Percentiles rank a stretch among this genome's conserved stretches.
These are phyloP conservation scores for Xylaria sp. DNA, from an alignment of 2,329 filamentous ascomycete species.

Conservation along the genomic window DNA sequence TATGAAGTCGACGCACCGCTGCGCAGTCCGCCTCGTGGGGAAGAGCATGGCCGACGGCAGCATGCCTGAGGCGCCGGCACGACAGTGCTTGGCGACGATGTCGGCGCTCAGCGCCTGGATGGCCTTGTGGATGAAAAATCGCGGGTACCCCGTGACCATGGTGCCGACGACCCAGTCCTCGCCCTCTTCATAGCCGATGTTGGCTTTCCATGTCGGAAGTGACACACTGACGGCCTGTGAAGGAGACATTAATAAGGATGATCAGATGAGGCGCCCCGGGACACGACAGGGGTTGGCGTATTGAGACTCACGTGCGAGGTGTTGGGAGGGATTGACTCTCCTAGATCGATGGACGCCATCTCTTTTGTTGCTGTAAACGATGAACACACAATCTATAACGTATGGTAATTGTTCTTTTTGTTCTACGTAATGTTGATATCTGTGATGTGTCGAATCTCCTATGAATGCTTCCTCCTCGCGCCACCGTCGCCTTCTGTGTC, in stretches of 20 bases:
- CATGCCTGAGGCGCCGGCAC: constrained; percentile 71
- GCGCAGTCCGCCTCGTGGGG: constrained; percentile 72
- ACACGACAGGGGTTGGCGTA: too few species aligned
- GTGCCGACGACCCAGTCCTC: constrained; percentile 82
- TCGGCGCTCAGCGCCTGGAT: constrained; percentile 76
- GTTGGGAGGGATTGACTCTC: constrained; percentile 77
- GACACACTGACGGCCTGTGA: constrained; percentile 91
- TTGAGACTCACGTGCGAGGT: constrained; percentile 72
- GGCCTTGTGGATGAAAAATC: constrained; percentile 89
- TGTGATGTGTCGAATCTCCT: too few species aligned
- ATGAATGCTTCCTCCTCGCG: background rate
- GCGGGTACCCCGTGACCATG: constrained; percentile 92
- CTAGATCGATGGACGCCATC: constrained; percentile 61
- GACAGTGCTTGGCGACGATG: constrained; percentile 69
- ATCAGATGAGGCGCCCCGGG: too few species aligned
- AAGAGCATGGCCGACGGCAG: constrained; percentile 85
- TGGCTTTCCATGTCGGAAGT: constrained; percentile 88
- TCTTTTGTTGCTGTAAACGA: background rate
- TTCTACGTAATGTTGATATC: too few species aligned
- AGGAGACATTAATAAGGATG: background rate
- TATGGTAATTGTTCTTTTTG: background rate
- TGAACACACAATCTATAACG: background rate
- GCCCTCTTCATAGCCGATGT: constrained; percentile 93
- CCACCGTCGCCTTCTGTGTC: background rate
- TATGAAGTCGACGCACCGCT: constrained; percentile 77